phyloP scores from a whole-genome alignment of 2,329 filamentous ascomycete species.

The Pestalotiopsis sp. region DNA sequence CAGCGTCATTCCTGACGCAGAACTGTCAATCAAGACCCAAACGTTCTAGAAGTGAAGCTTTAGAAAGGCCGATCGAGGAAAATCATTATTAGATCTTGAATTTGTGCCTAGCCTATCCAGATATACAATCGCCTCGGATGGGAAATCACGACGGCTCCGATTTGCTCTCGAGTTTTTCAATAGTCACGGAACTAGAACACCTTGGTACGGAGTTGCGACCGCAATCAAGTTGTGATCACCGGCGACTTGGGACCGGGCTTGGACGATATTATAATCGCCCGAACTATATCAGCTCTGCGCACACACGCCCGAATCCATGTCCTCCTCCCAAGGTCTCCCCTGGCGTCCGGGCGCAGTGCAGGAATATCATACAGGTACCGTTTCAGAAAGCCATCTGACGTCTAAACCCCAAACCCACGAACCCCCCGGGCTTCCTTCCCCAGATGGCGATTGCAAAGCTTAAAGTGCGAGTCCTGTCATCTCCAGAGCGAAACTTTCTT shows the following conservation, averaged over 20 bases:
- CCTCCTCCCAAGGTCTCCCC: neutral
- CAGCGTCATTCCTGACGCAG: neutral
- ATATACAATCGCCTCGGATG: neutral
- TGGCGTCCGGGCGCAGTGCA: neutral
- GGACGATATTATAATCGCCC: too few species aligned
- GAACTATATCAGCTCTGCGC: too few species aligned
- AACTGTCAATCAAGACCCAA: neutral
- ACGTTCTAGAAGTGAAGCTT: neutral
- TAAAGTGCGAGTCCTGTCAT: constrained; percentile 8
- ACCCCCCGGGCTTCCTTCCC: neutral
- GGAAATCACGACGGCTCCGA: too few species aligned
- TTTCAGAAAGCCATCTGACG: constrained; percentile 13
- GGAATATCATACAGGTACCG: constrained; percentile 20
- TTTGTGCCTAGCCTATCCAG: neutral
- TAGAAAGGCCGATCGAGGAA: neutral
- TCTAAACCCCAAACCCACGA: neutral
- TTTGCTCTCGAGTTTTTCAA: too few species aligned
- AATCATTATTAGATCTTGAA: neutral
- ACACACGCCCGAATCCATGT: neutral
- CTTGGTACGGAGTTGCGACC: too few species aligned
- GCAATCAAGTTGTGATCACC: too few species aligned
- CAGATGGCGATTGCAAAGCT: neutral
- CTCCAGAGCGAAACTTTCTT: neutral
- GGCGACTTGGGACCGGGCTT: too few species aligned
- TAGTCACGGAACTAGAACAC: too few species aligned